Conservation (phyloP, 192 early-diverging fungal species). For the Backusella liffmaniae region DNA sequence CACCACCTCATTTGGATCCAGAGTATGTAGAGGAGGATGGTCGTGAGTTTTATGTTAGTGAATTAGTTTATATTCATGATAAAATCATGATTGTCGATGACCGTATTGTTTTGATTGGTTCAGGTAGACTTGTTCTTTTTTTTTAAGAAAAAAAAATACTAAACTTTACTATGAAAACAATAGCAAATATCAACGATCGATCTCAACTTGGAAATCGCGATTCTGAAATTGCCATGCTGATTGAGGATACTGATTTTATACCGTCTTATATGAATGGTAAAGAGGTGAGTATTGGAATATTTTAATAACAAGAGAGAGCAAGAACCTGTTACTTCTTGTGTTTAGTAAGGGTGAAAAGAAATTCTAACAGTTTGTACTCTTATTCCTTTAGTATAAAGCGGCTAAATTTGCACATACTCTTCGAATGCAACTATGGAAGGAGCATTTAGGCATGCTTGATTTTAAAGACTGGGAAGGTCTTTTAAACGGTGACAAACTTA, state of each 20-base stretch:
- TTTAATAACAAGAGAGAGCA: not conserved
- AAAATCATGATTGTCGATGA: slow-evolving; percentile 51
- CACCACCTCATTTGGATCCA: slow-evolving; percentile 50
- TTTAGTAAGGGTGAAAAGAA: not conserved
- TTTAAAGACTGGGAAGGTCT: slow-evolving; percentile 36
- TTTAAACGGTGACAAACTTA: not conserved
- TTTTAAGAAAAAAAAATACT: not conserved
- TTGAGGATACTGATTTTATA: slow-evolving; percentile 75
- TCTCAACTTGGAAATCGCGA: not conserved
- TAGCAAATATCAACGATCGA: slow-evolving; percentile 14
- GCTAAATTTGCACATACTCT: slow-evolving; percentile 70
- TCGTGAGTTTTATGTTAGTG: slow-evolving; percentile 25
- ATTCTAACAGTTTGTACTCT: not conserved
- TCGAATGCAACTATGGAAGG: slow-evolving; percentile 75
- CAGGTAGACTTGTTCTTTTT: not conserved
- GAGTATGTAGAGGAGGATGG: slow-evolving; percentile 44
- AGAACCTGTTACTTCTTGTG: not conserved
- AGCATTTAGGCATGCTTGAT: slow-evolving; percentile 75
- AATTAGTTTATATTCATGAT: slow-evolving; percentile 65
- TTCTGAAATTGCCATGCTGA: slow-evolving; percentile 31
- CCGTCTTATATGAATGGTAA: slow-evolving; percentile 70
- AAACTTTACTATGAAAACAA: slow-evolving; percentile 40
- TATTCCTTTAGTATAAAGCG: slow-evolving; percentile 55
- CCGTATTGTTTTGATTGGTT: not conserved
- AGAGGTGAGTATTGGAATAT: slow-evolving; percentile 30